Base-by-base conservation (phyloP, 805 yeast genomes). In the Sungouiozyma ichnusensis region DNA sequence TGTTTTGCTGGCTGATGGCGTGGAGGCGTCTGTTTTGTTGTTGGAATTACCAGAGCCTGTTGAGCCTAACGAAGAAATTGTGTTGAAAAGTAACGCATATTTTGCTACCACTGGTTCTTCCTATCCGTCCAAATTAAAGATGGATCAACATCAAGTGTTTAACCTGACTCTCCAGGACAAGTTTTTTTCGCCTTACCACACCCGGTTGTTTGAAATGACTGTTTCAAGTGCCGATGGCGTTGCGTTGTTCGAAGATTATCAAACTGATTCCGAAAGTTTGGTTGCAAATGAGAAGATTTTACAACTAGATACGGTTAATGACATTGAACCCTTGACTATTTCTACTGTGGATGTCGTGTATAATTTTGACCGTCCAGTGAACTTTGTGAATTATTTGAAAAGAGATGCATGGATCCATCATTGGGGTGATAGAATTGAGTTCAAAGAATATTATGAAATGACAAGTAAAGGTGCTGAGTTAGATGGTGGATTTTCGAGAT, bases 361-460 rank as follows among this genome's bases (percentile, higher is more conserved):
- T 64, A 75, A 73, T 43, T 85, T 76, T 62, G 77, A 79, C 50
- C 52, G 63, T 17, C 94, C 97, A 13, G 54, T 86, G 43, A 64
- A 78, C 16, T 72, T 73, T 48, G 83, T 78, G 18, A 68, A 72
- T 48, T 69, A 66, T 44, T 69, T 86, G 46, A 68, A 74, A 44
- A 75, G 97, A 57, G 83, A 82, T 38, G 61, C 84, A 40, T 90
- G 97, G 97, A 68, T 88, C 40, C 90, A 96, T 2, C 95, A 87
- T 48, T 73, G 86, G 85, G 75, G 86, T 49, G 58, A 77, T 52
- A 63, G 84, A 40, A 55, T 82, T 45, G 74, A 85, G 59, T 69
- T 86, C 47, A 95, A 87, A 57, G 97, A 92, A 58, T 78, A 80
- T 56, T 88, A 86, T 59, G 90, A 86, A 64, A 52, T 87, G 31